Evolutionary conservation across 192 early-diverging fungal species (phyloP), one percentile per base, ranked within the genome.

Genomic region (Mortierella alpina): DNA sequence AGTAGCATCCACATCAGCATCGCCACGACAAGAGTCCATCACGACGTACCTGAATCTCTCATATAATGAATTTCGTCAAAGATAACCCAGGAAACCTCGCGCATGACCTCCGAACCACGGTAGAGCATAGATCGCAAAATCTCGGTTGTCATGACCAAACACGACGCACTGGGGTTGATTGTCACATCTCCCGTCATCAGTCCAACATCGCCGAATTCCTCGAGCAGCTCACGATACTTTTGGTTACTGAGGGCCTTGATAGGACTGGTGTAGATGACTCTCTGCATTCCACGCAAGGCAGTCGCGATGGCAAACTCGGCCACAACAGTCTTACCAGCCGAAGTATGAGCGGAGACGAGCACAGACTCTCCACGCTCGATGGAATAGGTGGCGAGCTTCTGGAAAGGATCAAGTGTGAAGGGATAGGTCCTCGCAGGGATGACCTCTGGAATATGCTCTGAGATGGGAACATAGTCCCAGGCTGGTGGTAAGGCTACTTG

Each of bases 51-150:
- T 74, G 92, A 92, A 83, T 98, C 96, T 59, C 96, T 84, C 98
- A 99, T 98, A 80, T 99, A 99, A 84, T 98, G 98, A 62, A 99
- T 95, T 88, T 99, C 98, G 75, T 99, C 98, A 84, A 96, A 99
- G 42, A 99, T 89, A 42, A 99, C 95, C 96, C 96, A 99, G 2
- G 96, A 92, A 2, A 99, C 95, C 84, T 99, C 98, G 56, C 97
- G 90, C 90, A 98, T 93, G 55, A 99, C 88, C 73, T 98, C 96
- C 20, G 92, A 95, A 15, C 98, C 98, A 53, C 96, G 91, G 84
- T 99, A 99, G 23, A 99, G 88, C 98, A 99, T 99, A 51, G 91
- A 92, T 40, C 98, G 88, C 59, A 99, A 84, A 93, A 99, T 99
- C 86, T 99, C 98, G 1, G 98, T 99, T 0, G 98, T 99, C 98